These are phyloP conservation scores for Copromyces sp. DNA, from an alignment of 495 filamentous ascomycete genomes.

Conservation along the genomic window DNA sequence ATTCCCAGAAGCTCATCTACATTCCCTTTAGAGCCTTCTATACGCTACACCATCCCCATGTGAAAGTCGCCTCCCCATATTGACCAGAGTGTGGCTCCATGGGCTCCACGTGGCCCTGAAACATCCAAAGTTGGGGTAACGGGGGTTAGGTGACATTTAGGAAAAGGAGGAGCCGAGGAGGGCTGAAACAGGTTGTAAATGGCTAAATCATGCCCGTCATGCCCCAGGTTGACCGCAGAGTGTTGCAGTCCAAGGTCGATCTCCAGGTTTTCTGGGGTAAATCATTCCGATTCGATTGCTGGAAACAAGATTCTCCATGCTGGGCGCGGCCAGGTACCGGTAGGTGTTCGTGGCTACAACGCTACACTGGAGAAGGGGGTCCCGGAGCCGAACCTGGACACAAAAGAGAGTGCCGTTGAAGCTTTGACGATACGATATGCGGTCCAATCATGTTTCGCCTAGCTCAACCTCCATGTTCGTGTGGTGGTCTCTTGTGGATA, in stretches of 20 bases:
- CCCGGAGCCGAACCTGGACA: neutral
- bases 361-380: neutral
- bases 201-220: neutral
- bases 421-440: neutral
- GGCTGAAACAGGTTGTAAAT: neutral
- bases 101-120: neutral
- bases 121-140: neutral
- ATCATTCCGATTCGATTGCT: constrained; percentile 1
- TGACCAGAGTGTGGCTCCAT: neutral
- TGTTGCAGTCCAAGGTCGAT: neutral
- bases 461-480: constrained; percentile 24
- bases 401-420: neutral
- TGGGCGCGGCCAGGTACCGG: neutral
- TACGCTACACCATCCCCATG: neutral
- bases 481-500: constrained; percentile 31
- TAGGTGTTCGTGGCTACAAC: neutral
- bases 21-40: neutral
- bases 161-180: neutral
- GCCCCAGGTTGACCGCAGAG: neutral
- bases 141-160: neutral
- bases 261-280: neutral
- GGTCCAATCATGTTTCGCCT: neutral
- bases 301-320: constrained; percentile 4
- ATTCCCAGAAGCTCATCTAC: neutral
- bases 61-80: neutral